These are phyloP conservation scores for Apiotrichum sp. DNA, from an alignment of 1,284 basidiomycete genomes.

Conservation along the genomic window DNA sequence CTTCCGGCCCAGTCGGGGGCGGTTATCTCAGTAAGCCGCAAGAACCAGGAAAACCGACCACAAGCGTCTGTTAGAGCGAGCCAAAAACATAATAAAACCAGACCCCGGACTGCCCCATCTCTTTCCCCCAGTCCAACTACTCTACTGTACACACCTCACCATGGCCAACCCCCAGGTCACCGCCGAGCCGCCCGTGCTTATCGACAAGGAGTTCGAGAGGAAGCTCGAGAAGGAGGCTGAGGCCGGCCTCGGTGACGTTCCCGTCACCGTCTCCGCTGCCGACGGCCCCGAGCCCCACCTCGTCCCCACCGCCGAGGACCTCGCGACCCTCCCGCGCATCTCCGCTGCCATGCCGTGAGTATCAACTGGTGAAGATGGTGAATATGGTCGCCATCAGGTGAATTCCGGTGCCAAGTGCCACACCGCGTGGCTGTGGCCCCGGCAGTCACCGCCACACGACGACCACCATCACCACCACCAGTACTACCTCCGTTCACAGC, in stretches of 20 bases:
- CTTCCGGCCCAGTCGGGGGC: too few relatives aligned
- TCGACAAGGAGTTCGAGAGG: background rate
- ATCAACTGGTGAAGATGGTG: too few relatives aligned
- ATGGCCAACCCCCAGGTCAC: background rate
- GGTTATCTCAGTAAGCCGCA: too few relatives aligned
- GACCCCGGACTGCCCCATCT: background rate
- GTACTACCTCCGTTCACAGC: too few relatives aligned
- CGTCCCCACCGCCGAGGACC: conserved; percentile 62
- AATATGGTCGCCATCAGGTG: background rate
- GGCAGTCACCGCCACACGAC: too few relatives aligned
- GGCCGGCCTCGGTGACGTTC: background rate
- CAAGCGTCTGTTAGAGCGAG: too few relatives aligned
- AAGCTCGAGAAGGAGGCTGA: background rate
- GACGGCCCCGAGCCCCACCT: background rate
- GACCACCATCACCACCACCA: too few relatives aligned
- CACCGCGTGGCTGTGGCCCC: too few relatives aligned
- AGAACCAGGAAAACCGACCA: too few relatives aligned
- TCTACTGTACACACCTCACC: background rate
- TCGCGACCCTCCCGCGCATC: conserved; percentile 56
- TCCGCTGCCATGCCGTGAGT: conserved; percentile 23
- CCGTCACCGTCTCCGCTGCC: background rate
- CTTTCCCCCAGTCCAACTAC: background rate
- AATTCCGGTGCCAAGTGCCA: too few relatives aligned
- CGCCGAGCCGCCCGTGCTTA: background rate
- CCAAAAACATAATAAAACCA: too few relatives aligned